Conservation (phyloP, 495 filamentous ascomycete species). For the Aspergillus indologenus region DNA sequence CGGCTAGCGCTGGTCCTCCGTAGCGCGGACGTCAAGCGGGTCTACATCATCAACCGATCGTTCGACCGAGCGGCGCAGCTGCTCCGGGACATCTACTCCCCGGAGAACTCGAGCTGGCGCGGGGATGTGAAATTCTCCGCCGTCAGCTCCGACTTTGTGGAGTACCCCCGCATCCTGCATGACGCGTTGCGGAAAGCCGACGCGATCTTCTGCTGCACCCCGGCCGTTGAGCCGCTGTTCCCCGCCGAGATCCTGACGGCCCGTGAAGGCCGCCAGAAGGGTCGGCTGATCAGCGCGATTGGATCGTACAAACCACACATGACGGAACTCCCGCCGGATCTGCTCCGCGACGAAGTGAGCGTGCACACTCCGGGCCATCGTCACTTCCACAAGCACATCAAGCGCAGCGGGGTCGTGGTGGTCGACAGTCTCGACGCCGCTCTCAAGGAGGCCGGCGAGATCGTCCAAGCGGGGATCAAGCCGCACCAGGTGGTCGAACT, state of each 20-base stretch:
- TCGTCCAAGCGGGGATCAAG: conserved; percentile 72
- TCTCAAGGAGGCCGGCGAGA: conserved; percentile 82
- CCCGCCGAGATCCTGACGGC: conserved; percentile 61
- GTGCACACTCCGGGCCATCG: conserved; percentile 40
- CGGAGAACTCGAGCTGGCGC: conserved; percentile 47
- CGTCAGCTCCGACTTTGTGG: conserved; percentile 66
- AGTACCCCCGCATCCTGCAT: conserved; percentile 64
- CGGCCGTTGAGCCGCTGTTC: conserved; percentile 58
- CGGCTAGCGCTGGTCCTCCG: conserved; percentile 75
- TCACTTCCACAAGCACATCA: conserved; percentile 69
- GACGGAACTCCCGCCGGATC: conserved; percentile 76
- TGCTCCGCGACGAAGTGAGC: conserved; percentile 67
- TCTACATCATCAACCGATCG: conserved; percentile 76
- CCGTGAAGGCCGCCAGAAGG: conserved; percentile 67
- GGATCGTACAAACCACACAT: conserved; percentile 83
- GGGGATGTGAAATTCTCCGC: conserved; percentile 67
- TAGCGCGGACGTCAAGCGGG: conserved; percentile 65
- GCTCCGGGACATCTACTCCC: conserved; percentile 55
- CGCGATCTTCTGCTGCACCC: conserved; percentile 80
- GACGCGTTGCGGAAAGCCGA: conserved; percentile 66
- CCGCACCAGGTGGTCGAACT: conserved; percentile 78
- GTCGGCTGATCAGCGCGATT: conserved; percentile 73
- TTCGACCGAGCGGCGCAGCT: conserved; percentile 58
- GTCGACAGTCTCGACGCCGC: conserved; percentile 81
- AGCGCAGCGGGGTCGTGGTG: conserved; percentile 70